A percentile compares a stretch with the other conserved stretches of the same genome.
These are phyloP conservation scores for Evernia prunastri DNA, from an alignment of 495 filamentous ascomycete species.

Conservation along the genomic window DNA sequence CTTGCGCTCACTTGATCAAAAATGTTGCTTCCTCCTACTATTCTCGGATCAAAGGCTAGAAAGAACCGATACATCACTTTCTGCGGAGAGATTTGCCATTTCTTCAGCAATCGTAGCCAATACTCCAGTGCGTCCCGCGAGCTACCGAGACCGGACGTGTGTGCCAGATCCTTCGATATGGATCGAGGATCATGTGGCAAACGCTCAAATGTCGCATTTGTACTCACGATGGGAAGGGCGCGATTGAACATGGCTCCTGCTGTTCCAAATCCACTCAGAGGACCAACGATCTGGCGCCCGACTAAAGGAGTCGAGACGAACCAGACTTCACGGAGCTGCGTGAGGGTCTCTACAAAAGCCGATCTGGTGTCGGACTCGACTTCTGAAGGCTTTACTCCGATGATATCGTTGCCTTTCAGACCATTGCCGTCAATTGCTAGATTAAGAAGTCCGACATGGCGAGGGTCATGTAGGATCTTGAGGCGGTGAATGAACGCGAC, in stretches of 20 bases:
- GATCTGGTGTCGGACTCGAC: constrained; percentile 1
- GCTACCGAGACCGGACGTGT: neutral
- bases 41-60: constrained; percentile 11
- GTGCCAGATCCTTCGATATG: neutral
- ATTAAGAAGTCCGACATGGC: constrained; percentile 1
- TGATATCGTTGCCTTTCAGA: neutral
- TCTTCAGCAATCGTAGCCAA: neutral
- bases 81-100: neutral
- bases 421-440: neutral
- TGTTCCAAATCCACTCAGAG: constrained; percentile 6
- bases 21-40: constrained; percentile 5
- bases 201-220: neutral
- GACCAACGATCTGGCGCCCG: constrained; percentile 9
- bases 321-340: constrained; percentile 12
- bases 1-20: constrained; percentile 7
- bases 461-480: constrained; percentile 7
- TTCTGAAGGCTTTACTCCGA: constrained; percentile 1
- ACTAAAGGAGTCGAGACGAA: constrained; percentile 12
- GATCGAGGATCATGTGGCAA: neutral
- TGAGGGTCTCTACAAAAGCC: constrained; percentile 13
- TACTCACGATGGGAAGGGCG: neutral
- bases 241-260: constrained; percentile 6
- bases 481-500: constrained; percentile 1
- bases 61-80: neutral
- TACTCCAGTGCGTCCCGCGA: neutral